Conservation (phyloP, 768 basidiomycete genomes). For the Panaeolus papilionaceus region DNA sequence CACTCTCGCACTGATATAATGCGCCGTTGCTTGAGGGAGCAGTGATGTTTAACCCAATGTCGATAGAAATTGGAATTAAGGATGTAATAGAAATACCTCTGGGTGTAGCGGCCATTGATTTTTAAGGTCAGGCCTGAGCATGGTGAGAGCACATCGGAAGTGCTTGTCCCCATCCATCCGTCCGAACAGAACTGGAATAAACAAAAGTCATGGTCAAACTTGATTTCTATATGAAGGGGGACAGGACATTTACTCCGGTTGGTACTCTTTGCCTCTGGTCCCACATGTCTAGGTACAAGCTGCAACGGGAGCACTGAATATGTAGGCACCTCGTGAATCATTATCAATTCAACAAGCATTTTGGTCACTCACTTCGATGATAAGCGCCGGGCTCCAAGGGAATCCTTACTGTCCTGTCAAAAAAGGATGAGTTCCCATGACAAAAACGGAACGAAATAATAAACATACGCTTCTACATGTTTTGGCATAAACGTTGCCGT, state of each 20-base stretch:
- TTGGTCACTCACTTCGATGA: constrained; percentile 49
- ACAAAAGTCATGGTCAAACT: background rate
- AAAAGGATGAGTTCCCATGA: constrained; percentile 1
- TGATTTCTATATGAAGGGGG: background rate
- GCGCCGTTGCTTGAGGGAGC: constrained; percentile 64
- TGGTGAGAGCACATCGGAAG: constrained; percentile 73
- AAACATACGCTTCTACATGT: constrained; percentile 59
- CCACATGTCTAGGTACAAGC: constrained; percentile 43
- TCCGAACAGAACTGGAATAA: constrained; percentile 54
- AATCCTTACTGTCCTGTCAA: constrained; percentile 55
- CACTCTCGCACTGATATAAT: constrained; percentile 70
- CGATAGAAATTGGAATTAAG: background rate
- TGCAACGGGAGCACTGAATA: constrained; percentile 48
- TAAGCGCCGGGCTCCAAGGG: constrained; percentile 58
- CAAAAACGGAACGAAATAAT: constrained; percentile 6
- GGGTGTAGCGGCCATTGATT: constrained; percentile 51
- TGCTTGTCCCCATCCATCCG: constrained; percentile 56
- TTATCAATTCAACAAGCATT: background rate
- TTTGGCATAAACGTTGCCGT: constrained; percentile 46
- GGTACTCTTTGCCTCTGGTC: constrained; percentile 30
- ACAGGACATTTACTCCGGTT: constrained; percentile 33
- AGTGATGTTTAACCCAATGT: background rate
- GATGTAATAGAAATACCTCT: constrained; percentile 30
- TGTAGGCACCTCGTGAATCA: background rate
- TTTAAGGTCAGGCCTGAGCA: constrained; percentile 56